Base-by-base conservation (phyloP, 164 flowering plant species). In the Aristolochia contorta region DNA sequence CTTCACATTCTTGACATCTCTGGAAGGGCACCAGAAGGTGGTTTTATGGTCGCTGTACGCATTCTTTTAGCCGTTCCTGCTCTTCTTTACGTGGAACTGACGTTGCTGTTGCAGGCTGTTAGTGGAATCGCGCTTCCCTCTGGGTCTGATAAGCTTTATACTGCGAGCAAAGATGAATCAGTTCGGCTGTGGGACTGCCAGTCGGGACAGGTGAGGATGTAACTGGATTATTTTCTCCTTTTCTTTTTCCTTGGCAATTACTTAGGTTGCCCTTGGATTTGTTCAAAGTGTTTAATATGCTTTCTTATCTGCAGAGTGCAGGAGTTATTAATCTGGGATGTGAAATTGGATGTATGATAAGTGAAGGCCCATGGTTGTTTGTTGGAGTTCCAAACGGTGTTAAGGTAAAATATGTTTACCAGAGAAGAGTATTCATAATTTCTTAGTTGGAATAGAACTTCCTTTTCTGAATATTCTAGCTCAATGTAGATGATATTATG, bases 331-430 rank as follows among this genome's bases (percentile, higher is more conserved):
- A 76, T 74, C 68, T 91, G 69, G 95, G 88, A 16, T 86, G 80
- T 67, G 94, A 91, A 72, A 76, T 93, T 25, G 97, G 99, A 41
- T 86, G 91, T 67, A 78, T 93, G 89, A 83, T 93, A 20, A 86
- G 81, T 77, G 99, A 90, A 80, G 97, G 99, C 43, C 92, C 97
- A 23, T 93, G 96, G 97, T 47, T 93, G 18, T 93, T 93, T 76
- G 84, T 86, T 59, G 99, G 99, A 57, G 57, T 85, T 63, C 87
- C 86, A 37, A 85, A 86, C 79, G 16, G 69, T 68, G 93, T 93
- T 51, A 93, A 88, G 95, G 99, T 90, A 65, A 62, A 48, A 2
- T 24, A 6, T 19, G 54, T 23, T 48, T 47, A 20, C 27, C 15
- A 54, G 10, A 37, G 12, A 0, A 37, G 9, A 37, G 12, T 8